These are phyloP conservation scores for Phallus indusiatus DNA, from an alignment of 768 basidiomycete species.

Conservation along the genomic window DNA sequence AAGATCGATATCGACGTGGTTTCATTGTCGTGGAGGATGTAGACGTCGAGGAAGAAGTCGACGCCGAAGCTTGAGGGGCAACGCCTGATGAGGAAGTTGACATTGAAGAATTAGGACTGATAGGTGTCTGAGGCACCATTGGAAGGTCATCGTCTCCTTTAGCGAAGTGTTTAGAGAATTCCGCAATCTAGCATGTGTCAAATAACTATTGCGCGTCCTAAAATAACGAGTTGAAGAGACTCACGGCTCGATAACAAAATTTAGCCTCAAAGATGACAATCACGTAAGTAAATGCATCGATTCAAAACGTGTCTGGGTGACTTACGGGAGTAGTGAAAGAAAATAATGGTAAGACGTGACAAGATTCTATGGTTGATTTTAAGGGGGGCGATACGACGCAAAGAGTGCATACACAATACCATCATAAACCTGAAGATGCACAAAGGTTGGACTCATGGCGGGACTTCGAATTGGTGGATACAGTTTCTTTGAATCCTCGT, in stretches of 20 bases:
- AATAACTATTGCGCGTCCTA: background rate
- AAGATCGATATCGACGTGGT: background rate
- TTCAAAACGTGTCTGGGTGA: constrained; percentile 42
- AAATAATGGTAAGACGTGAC: constrained; percentile 67
- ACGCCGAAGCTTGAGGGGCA: background rate
- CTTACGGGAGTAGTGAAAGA: constrained; percentile 51
- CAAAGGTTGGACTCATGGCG: constrained; percentile 46
- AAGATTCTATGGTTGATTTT: constrained; percentile 44
- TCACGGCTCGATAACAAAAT: constrained; percentile 58
- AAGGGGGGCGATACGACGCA: background rate
- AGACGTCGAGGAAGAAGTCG: no score
- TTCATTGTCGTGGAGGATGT: no score
- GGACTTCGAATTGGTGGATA: constrained; percentile 12
- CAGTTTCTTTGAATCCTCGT: constrained; percentile 27
- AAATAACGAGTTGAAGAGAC: background rate
- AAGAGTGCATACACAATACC: constrained; percentile 31
- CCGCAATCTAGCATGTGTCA: constrained; percentile 36
- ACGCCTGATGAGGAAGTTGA: background rate
- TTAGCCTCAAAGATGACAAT: constrained; percentile 42
- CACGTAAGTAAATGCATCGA: constrained; percentile 50
- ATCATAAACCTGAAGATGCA: constrained; percentile 91
- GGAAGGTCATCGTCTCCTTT: background rate
- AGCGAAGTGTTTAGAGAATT: constrained; percentile 44
- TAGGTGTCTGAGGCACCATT: background rate
- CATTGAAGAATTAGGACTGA: background rate